phyloP scores from a whole-genome alignment of 495 filamentous ascomycete genomes.

The Trichoderma reesei region DNA sequence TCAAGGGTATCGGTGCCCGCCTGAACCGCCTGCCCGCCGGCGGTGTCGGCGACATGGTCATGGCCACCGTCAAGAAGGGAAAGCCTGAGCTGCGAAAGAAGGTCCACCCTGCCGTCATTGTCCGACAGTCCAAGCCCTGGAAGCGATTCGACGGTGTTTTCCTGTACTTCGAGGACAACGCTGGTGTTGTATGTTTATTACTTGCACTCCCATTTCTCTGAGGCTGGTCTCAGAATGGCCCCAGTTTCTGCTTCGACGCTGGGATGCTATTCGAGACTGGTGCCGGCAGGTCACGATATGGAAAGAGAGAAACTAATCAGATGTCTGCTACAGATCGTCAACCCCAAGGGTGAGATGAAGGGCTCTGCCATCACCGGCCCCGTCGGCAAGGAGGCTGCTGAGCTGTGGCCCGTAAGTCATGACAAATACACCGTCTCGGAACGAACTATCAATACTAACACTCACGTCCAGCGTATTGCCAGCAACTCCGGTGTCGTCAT shows the following conservation, averaged over 20 bases:
- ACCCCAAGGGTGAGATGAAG: conserved; percentile 99
- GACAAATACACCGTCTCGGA: no score
- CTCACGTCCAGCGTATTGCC: conserved; percentile 78
- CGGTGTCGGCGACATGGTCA: conserved; percentile 99
- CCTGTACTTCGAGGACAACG: conserved; percentile 99
- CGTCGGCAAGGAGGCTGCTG: conserved; percentile 98
- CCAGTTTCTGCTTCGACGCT: no score
- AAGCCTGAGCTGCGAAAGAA: conserved; percentile 96
- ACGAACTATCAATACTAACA: conserved; percentile 9
- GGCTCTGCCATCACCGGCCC: conserved; percentile 97
- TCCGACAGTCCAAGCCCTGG: conserved; percentile 97
- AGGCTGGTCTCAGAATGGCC: background rate
- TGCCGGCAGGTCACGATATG: background rate
- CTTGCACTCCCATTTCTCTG: background rate
- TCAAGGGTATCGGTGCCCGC: conserved; percentile 97
- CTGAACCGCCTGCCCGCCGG: conserved; percentile 96
- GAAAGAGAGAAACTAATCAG: conserved; percentile 12
- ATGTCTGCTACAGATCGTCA: conserved; percentile 68
- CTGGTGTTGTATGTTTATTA: conserved; percentile 73
- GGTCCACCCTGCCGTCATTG: conserved; percentile 93
- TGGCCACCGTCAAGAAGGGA: conserved; percentile 99
- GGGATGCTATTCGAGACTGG: background rate
- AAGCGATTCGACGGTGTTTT: conserved; percentile 93
- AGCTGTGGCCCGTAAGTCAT: conserved; percentile 89
- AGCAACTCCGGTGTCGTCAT: conserved; percentile 99